phyloP scores from a whole-genome alignment of 345 rosid species.

The Rubroshorea leprosula region DNA sequence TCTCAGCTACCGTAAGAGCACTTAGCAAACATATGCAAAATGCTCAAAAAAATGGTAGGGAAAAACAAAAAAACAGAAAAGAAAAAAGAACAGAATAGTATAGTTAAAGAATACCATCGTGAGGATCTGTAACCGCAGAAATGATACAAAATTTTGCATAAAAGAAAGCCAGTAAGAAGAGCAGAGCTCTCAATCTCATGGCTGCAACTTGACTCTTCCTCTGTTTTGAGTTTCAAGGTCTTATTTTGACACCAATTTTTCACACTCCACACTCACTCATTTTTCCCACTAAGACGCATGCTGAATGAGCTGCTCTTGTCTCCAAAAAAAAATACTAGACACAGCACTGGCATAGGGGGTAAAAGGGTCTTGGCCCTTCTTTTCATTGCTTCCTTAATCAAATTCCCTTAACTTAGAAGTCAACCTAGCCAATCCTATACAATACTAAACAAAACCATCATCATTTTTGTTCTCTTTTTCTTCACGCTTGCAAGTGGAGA shows the following conservation, averaged over 20 bases:
- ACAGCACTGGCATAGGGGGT: neutral
- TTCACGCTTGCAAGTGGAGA: neutral
- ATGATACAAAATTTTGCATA: conserved; percentile 19
- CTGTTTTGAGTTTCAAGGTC: neutral
- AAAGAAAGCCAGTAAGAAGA: conserved; percentile 29
- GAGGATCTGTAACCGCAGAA: conserved; percentile 51
- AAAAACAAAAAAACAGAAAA: neutral
- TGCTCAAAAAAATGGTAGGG: neutral
- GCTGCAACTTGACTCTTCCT: neutral
- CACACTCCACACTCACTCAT: conserved; percentile 3
- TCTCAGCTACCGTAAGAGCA: no score
- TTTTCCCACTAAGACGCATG: neutral
- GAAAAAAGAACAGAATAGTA: neutral
- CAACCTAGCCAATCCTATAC: conserved; percentile 13
- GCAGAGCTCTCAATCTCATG: conserved; percentile 25
- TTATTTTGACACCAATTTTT: neutral
- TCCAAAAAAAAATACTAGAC: conserved; percentile 1
- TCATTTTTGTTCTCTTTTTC: conserved; percentile 1
- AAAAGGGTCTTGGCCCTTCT: conserved; percentile 3
- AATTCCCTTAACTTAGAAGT: conserved; percentile 30
- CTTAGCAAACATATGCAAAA: no score
- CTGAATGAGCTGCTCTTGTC: neutral
- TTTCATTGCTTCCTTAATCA: conserved; percentile 13
- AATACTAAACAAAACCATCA: conserved; percentile 2
- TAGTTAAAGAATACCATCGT: conserved; percentile 41